Evolutionary conservation across 164 flowering plant species (phyloP), one percentile per base, ranked within the genome.

Genomic region (Piper betle): DNA sequence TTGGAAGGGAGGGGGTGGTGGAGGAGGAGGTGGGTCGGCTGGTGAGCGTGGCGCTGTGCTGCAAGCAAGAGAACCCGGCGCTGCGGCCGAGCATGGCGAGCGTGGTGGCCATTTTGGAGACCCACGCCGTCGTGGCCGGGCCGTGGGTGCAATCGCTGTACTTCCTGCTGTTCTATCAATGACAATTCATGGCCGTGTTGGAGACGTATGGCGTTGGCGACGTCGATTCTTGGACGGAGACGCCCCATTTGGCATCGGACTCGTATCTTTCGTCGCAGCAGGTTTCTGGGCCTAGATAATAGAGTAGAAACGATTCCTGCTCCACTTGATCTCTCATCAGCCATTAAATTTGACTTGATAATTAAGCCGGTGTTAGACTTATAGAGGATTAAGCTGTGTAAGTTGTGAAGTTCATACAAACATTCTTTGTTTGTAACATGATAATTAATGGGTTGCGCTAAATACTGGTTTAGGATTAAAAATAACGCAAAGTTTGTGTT

Each of bases 11-110:
- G 43, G 93, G 90, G 43, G 93, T 83, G 66, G 62, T 72, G 15
- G 67, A 64, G 37, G 81, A 81, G 39, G 91, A 85, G 52, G 89
- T 81, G 55, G 82, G 82, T 82, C 84, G 70, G 74, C 66, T 92
- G 60, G 89, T 87, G n/a, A 70, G 81, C 6, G 73, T 85, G 41
- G 98, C 96, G 15, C 72, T 92, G 68, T 87, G 96, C 59, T 88
- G 98, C 69, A 86, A 82, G 43, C 95, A 92, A 37, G 93, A 92
- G 74, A 96, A 92, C 12, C 98, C 98, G 55, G 39, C 53, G 20
- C 50, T 83, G 19, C 75, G 98, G 68, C 98, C 96, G 4, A 82
- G 52, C 64, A 92, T 92, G 96, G 78, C 59, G n/a, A 75, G 52
- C 64, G 89, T 87, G 63, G 91, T 85, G 52, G 80, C 83, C n/a